These are phyloP conservation scores for Narthecium ossifragum DNA, from an alignment of 106 monocot genomes.

Conservation along the genomic window DNA sequence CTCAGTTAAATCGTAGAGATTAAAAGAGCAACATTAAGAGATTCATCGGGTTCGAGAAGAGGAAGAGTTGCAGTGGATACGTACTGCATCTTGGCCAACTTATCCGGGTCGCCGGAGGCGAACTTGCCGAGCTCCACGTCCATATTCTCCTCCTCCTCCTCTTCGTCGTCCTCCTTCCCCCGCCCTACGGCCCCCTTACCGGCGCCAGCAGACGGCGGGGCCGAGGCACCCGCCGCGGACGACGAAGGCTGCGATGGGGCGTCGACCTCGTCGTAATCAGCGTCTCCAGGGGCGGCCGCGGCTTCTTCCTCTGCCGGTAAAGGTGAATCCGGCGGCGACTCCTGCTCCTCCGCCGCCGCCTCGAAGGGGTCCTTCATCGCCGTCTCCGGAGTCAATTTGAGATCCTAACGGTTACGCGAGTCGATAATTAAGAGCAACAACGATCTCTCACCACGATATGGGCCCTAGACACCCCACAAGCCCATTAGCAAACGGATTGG, in stretches of 20 bases:
- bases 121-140: conserved; percentile 20
- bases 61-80: conserved; percentile 3
- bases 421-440: too few species aligned
- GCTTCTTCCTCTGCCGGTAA: conserved; percentile 38
- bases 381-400: neutral
- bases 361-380: conserved; percentile 95
- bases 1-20: too few species aligned
- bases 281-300: conserved; percentile 13
- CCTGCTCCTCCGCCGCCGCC: conserved; percentile 70
- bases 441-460: too few species aligned
- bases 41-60: neutral
- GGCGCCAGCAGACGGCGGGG: neutral
- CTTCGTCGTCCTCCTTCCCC: neutral
- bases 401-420: too few species aligned
- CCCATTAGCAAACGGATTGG: too few species aligned
- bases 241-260: conserved; percentile 3
- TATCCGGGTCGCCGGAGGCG: conserved; percentile 59
- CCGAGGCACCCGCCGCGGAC: conserved; percentile 9
- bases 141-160: conserved; percentile 3
- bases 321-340: conserved; percentile 83
- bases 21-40: too few species aligned
- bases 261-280: conserved; percentile 31
- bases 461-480: too few species aligned
- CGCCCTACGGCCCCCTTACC: neutral
- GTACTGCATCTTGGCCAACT: conserved; percentile 87